Evolutionary conservation across 2,329 filamentous ascomycete species (phyloP).

Genomic region (Scopulariopsis brevicaulis): DNA sequence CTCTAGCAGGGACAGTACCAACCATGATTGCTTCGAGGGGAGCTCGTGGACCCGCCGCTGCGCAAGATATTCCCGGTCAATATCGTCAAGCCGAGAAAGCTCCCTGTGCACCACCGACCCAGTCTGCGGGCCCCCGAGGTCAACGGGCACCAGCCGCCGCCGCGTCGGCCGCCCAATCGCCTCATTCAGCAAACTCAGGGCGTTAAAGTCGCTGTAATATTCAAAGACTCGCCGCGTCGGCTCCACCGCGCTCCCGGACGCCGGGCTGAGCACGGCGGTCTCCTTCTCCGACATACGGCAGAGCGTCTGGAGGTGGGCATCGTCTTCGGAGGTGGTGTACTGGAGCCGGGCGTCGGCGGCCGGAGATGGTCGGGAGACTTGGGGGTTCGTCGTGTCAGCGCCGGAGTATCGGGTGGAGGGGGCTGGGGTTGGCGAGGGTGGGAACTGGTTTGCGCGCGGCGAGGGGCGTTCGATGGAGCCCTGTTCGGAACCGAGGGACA

Average conservation of each 20-base stretch:
- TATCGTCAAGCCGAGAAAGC: not conserved
- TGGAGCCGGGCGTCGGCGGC: not conserved
- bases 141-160: not conserved
- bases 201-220: conserved; percentile 4
- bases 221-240: not conserved
- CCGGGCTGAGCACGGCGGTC: not conserved
- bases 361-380: not conserved
- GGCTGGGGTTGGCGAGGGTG: not conserved
- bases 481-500: not conserved
- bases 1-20: not conserved
- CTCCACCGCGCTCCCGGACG: not conserved
- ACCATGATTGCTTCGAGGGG: not conserved
- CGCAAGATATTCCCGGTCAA: not conserved
- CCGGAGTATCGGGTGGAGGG: not conserved
- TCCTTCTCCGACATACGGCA: not conserved
- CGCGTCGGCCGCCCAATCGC: not conserved
- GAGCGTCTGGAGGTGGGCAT: not conserved
- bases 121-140: not conserved
- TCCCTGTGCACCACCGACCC: not conserved
- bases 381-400: no score
- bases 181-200: conserved; percentile 1
- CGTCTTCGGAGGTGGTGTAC: not conserved
- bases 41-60: not conserved
- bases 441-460: not conserved
- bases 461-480: not conserved